phyloP scores from a whole-genome alignment of 495 filamentous ascomycete genomes.

The Aspergillus kassunensis region DNA sequence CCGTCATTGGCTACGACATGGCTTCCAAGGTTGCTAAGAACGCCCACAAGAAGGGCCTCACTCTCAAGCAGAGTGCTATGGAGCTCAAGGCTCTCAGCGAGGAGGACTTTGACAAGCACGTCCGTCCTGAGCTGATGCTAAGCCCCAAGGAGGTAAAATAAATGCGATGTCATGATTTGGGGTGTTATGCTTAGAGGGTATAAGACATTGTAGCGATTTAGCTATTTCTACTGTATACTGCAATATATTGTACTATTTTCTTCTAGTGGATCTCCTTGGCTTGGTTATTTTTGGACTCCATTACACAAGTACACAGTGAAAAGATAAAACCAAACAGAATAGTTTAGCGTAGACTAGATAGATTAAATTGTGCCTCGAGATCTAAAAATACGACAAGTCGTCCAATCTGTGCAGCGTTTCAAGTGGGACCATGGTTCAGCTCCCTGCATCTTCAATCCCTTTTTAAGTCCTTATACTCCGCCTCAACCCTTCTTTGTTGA shows the following conservation, averaged over 20 bases:
- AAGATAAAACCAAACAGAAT: neutral
- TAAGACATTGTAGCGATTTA: constrained; percentile 21
- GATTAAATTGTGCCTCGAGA: neutral
- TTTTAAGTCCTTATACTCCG: neutral
- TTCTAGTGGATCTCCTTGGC: neutral
- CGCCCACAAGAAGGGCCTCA: constrained; percentile 95
- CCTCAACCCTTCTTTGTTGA: constrained; percentile 2
- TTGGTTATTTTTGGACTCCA: constrained; percentile 18
- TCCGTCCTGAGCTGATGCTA: constrained; percentile 96
- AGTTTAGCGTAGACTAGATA: neutral
- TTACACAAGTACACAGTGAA: neutral
- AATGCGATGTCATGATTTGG: constrained; percentile 5
- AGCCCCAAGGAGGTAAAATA: constrained; percentile 64
- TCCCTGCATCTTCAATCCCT: neutral
- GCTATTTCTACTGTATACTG: constrained; percentile 18
- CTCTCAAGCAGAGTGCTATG: constrained; percentile 89
- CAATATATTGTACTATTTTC: constrained; percentile 12
- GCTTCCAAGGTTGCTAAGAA: constrained; percentile 98
- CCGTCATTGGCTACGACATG: constrained; percentile 98
- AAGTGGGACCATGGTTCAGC: constrained; percentile 9
- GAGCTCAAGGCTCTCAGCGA: constrained; percentile 86
- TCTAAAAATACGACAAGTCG: constrained; percentile 10
- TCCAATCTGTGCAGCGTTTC: neutral
- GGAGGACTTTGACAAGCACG: constrained; percentile 86
- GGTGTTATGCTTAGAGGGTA: constrained; percentile 10